Percentiles rank a stretch among this genome's conserved stretches.
These are phyloP conservation scores for Thuja plicata DNA, from an alignment of 83 land plant species.

Conservation along the genomic window DNA sequence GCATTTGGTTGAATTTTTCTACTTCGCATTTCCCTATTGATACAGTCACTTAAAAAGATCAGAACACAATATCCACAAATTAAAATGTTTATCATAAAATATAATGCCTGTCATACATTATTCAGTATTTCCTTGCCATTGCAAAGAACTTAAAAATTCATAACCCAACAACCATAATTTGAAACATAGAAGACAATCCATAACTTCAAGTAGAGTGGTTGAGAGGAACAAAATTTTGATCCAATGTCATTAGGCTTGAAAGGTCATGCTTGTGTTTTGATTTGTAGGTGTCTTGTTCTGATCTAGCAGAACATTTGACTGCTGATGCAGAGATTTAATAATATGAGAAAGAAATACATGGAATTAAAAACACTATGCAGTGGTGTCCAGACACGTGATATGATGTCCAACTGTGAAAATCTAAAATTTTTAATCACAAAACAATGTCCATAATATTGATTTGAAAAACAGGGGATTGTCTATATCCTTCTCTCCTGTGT, in stretches of 20 bases:
- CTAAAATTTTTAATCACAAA: too few species aligned
- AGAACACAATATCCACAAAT: not conserved
- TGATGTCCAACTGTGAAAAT: too few species aligned
- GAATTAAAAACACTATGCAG: too few species aligned
- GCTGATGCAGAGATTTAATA: not conserved
- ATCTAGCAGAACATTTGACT: not conserved
- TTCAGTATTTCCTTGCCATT: constrained; percentile 39
- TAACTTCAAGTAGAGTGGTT: too few species aligned
- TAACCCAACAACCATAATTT: not conserved
- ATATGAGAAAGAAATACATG: not conserved
- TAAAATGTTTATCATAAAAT: too few species aligned
- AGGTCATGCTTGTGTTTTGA: too few species aligned
- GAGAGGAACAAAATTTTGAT: not conserved
- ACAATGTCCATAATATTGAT: too few species aligned
- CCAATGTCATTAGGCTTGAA: not conserved
- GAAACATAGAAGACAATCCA: too few species aligned
- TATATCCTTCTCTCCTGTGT: too few species aligned
- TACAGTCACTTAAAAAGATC: not conserved
- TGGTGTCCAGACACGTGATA: too few species aligned
- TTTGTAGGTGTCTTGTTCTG: not conserved
- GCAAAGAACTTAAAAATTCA: not conserved
- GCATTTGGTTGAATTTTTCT: constrained; percentile 38
- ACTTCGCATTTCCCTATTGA: constrained; percentile 43
- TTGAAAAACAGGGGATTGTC: too few species aligned
- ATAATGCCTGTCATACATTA: not conserved